Evolutionary conservation across 192 early-diverging fungal genomes (phyloP).

Genomic region (Coemansia sp.): DNA sequence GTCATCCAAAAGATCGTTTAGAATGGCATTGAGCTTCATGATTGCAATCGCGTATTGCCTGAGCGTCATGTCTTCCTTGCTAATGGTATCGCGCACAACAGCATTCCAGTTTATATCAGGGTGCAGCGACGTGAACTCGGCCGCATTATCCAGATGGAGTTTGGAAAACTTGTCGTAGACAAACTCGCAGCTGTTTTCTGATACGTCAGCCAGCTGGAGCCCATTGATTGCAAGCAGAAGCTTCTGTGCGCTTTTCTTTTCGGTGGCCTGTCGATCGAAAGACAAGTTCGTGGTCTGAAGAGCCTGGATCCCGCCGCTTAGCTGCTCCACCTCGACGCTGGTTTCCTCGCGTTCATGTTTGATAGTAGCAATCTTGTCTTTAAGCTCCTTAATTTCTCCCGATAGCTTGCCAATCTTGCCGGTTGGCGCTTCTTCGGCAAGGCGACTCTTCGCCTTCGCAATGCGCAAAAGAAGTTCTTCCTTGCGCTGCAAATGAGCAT

Average conservation of each 20-base stretch:
- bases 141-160: constrained; percentile 34
- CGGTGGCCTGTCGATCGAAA: constrained; percentile 36
- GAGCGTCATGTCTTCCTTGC: constrained; percentile 11
- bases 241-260: constrained; percentile 45
- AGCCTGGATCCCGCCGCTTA: constrained; percentile 31
- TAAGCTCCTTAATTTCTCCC: constrained; percentile 34
- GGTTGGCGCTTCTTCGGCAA: constrained; percentile 22
- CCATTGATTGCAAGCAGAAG: constrained; percentile 52
- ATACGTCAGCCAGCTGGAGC: constrained; percentile 25
- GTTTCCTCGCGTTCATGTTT: constrained; percentile 25
- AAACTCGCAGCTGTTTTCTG: constrained; percentile 44
- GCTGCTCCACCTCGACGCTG: constrained; percentile 13
- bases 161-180: constrained; percentile 48
- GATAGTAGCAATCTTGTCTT: constrained; percentile 13
- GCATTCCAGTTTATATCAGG: constrained; percentile 56
- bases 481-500: constrained; percentile 19
- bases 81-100: constrained; percentile 27
- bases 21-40: constrained; percentile 46
- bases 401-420: constrained; percentile 18
- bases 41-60: constrained; percentile 43
- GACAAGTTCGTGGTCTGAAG: constrained; percentile 37
- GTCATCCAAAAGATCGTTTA: constrained; percentile 48
- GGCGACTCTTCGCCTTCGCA: constrained; percentile 28
- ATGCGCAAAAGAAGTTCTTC: constrained; percentile 41
- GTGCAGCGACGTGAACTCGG: constrained; percentile 51